Conservation (phyloP, 805 yeast genomes). For the Candida gorgasii region DNA sequence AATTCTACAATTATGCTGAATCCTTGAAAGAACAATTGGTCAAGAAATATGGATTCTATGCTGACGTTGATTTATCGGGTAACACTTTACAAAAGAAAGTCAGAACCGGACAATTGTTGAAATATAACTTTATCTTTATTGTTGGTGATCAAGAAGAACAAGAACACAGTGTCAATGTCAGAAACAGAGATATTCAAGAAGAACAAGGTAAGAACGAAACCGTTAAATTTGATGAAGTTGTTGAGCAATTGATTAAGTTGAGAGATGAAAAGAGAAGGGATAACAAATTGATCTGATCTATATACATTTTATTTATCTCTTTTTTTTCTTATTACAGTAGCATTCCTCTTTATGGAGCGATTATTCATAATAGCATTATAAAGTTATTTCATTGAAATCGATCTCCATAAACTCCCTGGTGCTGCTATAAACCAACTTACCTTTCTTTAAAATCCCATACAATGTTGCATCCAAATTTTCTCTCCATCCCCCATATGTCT, state of each 20-base stretch:
- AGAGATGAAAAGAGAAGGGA: slow-evolving; percentile 75
- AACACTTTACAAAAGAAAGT: slow-evolving; percentile 98
- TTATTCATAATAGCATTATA: no score
- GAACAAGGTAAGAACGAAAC: slow-evolving; percentile 92
- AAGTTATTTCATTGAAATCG: no score
- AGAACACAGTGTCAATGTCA: slow-evolving; percentile 81
- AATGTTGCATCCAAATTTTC: slow-evolving; percentile 15
- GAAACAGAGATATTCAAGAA: slow-evolving; percentile 93
- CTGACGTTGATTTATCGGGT: slow-evolving; percentile 91
- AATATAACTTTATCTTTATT: slow-evolving; percentile 92
- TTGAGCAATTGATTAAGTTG: slow-evolving; percentile 65
- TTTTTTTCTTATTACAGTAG: no score
- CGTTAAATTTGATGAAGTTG: slow-evolving; percentile 68
- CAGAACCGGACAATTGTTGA: slow-evolving; percentile 91
- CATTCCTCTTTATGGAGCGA: no score
- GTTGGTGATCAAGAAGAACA: slow-evolving; percentile 95
- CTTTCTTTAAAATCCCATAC: slow-evolving; percentile 4
- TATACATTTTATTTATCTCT: no score
- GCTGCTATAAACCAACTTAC: neutral
- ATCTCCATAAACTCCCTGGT: neutral
- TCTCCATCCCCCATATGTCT: slow-evolving; percentile 17
- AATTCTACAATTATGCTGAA: slow-evolving; percentile 88
- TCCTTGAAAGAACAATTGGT: slow-evolving; percentile 64
- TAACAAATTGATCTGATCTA: slow-evolving; percentile 46
- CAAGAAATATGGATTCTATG: slow-evolving; percentile 76